Evolutionary conservation across 2,329 filamentous ascomycete species (phyloP).

Genomic region (Atkinsonella texensis): DNA sequence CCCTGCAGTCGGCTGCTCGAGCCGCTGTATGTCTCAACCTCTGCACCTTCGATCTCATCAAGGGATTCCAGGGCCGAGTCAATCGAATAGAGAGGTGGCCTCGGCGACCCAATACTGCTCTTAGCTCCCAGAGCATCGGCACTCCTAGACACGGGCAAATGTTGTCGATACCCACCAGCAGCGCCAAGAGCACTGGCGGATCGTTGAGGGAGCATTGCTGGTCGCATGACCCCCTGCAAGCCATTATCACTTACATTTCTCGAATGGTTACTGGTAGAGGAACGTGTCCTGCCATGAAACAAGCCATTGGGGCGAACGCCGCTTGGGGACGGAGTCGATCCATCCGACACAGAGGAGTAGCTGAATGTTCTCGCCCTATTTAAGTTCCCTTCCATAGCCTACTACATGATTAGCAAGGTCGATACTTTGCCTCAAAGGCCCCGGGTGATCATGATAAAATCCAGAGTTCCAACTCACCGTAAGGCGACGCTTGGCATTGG

Average conservation of each 20-base stretch:
- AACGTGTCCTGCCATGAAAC: constrained; percentile 10
- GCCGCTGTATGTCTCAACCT: constrained; percentile 14
- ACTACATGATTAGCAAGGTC: constrained; percentile 6
- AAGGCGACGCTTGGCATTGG: constrained; percentile 80
- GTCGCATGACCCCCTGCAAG: constrained; percentile 16
- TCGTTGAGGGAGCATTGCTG: constrained; percentile 32
- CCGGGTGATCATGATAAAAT: no score
- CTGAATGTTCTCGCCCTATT: constrained; percentile 61
- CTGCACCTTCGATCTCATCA: constrained; percentile 33
- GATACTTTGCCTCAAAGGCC: neutral
- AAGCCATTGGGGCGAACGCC: constrained; percentile 20
- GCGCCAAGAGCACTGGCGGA: constrained; percentile 53
- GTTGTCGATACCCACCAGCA: constrained; percentile 45
- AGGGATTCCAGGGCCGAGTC: constrained; percentile 39
- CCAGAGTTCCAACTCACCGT: constrained; percentile 47
- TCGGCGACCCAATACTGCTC: constrained; percentile 15
- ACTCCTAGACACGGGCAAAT: constrained; percentile 31
- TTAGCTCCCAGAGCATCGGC: constrained; percentile 27
- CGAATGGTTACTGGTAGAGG: constrained; percentile 12
- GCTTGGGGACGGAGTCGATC: constrained; percentile 36
- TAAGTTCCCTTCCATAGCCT: constrained; percentile 93
- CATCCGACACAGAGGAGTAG: constrained; percentile 29
- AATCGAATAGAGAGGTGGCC: constrained; percentile 25
- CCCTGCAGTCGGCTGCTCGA: constrained; percentile 22
- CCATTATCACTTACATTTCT: constrained; percentile 22